These are phyloP conservation scores for Chrysoporthe deuterocubensis DNA, from an alignment of 2,329 filamentous ascomycete species.

Conservation along the genomic window DNA sequence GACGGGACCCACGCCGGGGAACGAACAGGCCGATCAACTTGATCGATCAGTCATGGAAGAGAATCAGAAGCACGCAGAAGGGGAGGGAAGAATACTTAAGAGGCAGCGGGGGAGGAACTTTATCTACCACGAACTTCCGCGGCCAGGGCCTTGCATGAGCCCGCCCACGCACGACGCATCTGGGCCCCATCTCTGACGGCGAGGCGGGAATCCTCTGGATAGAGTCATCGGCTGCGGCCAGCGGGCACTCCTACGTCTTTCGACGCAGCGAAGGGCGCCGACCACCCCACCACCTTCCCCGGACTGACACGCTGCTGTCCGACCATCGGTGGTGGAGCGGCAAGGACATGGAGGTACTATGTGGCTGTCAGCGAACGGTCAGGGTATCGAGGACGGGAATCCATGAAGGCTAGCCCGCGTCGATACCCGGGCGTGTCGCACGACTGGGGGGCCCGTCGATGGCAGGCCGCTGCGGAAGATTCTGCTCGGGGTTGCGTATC, in stretches of 20 bases:
- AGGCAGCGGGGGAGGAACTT: neutral
- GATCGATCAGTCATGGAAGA: neutral
- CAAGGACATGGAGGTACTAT: neutral
- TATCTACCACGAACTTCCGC: neutral
- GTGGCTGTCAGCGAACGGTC: slow-evolving; percentile 7
- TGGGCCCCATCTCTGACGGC: neutral
- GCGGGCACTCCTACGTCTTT: slow-evolving; percentile 3
- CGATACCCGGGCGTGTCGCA: neutral
- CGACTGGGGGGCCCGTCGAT: neutral
- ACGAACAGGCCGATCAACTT: neutral
- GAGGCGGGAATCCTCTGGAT: neutral
- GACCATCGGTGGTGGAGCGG: slow-evolving; percentile 18
- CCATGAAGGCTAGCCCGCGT: neutral
- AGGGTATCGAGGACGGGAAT: neutral
- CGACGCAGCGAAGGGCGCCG: slow-evolving; percentile 7
- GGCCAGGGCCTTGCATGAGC: neutral
- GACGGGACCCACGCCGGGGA: neutral
- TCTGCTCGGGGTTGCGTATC: slow-evolving; percentile 1
- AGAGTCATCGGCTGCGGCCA: slow-evolving; percentile 10
- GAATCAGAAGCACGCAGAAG: neutral
- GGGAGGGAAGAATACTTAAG: neutral
- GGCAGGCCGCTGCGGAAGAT: neutral
- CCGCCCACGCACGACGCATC: neutral
- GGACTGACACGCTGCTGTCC: slow-evolving; percentile 16
- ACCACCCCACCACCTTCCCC: slow-evolving; percentile 5